A percentile compares a stretch with the other conserved stretches of the same genome.
Evolutionary conservation across 805 yeast genomes (phyloP).

Genomic region (Cephaloascus albidus): DNA sequence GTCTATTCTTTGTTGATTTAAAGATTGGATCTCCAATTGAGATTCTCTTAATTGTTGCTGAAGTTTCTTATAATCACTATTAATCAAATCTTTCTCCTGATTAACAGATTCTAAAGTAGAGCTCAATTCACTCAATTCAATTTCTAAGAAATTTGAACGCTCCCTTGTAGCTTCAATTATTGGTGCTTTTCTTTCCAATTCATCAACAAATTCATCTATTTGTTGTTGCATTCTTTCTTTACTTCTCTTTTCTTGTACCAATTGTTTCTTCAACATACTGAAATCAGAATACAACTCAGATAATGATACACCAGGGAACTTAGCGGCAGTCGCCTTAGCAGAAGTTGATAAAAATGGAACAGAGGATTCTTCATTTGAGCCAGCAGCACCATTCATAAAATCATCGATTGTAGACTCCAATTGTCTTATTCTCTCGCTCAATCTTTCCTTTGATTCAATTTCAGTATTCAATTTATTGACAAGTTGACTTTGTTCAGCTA

Average conservation of each 20-base stretch:
- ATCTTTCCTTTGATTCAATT: slow-evolving; percentile 19
- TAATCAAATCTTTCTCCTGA: slow-evolving; percentile 36
- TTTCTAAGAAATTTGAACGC: slow-evolving; percentile 46
- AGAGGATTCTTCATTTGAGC: slow-evolving; percentile 22
- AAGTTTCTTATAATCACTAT: slow-evolving; percentile 25
- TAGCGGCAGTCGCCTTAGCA: slow-evolving; percentile 44
- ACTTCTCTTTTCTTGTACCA: slow-evolving; percentile 60
- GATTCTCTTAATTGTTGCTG: slow-evolving; percentile 27
- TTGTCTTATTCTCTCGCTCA: slow-evolving; percentile 27
- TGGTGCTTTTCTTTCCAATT: slow-evolving; percentile 74
- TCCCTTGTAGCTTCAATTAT: slow-evolving; percentile 57
- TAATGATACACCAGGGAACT: slow-evolving; percentile 42
- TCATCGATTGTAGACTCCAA: slow-evolving; percentile 37
- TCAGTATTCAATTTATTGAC: slow-evolving; percentile 24
- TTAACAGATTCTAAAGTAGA: slow-evolving; percentile 44
- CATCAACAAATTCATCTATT: slow-evolving; percentile 61
- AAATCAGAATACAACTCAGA: slow-evolving; percentile 60
- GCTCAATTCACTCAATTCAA: slow-evolving; percentile 45
- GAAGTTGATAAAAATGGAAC: slow-evolving; percentile 41
- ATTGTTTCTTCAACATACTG: slow-evolving; percentile 52
- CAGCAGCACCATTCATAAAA: slow-evolving; percentile 15
- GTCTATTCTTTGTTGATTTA: slow-evolving; percentile 57
- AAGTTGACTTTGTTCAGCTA: slow-evolving; percentile 22
- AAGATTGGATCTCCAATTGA: slow-evolving; percentile 34
- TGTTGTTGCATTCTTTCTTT: slow-evolving; percentile 64